A percentile compares a stretch with the other conserved stretches of the same genome.
Conservation (phyloP, 345 rosid genomes). For the Orychophragmus violaceus region DNA sequence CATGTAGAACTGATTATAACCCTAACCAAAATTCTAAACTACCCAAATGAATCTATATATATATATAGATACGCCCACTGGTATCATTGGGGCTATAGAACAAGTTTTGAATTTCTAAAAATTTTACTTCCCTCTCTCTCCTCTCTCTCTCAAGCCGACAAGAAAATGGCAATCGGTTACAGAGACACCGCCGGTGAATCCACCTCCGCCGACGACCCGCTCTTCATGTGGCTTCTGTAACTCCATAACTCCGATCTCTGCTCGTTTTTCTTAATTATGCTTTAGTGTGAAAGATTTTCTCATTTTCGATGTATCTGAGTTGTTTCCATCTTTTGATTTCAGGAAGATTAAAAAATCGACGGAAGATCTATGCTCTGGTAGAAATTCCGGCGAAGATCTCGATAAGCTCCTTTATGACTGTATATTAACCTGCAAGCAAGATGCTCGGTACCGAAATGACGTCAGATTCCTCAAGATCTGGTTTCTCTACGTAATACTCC, state of each 20-base stretch:
- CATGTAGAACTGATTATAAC: no score
- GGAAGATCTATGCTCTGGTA: conserved; percentile 38
- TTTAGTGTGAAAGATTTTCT: background rate
- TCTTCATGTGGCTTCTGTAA: conserved; percentile 58
- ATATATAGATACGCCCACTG: no score
- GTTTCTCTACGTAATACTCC: conserved; percentile 65
- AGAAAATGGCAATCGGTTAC: no score
- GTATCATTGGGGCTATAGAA: background rate
- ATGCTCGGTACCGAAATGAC: conserved; percentile 57
- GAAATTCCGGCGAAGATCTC: conserved; percentile 30
- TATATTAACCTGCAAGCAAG: conserved; percentile 49
- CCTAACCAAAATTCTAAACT: no score
- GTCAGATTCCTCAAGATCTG: conserved; percentile 91
- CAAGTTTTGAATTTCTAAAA: conserved; percentile 11
- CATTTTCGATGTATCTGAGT: background rate
- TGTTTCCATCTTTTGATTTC: conserved; percentile 16
- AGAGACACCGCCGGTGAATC: no score
- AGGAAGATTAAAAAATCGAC: conserved; percentile 51
- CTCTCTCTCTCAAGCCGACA: background rate
- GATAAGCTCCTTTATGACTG: conserved; percentile 47
- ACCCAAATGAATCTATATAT: no score
- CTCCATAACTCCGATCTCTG: background rate
- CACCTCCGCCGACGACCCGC: conserved; percentile 37
- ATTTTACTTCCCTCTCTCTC: conserved; percentile 16
- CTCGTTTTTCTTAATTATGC: background rate